phyloP scores from a whole-genome alignment of 2,329 filamentous ascomycete genomes.

The Paraphaeosphaeria minitans region DNA sequence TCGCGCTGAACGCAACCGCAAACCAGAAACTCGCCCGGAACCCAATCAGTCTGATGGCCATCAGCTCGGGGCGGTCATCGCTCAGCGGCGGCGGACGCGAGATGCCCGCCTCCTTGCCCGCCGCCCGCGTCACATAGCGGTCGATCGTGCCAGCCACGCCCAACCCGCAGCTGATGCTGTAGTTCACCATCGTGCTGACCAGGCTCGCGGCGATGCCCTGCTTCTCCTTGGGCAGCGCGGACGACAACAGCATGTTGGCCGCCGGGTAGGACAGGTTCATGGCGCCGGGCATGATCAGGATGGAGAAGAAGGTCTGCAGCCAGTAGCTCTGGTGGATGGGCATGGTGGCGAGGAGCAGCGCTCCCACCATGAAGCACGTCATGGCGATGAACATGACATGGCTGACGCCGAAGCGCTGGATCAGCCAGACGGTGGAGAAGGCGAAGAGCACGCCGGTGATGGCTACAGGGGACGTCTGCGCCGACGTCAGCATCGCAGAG shows the following conservation, averaged over 20 bases:
- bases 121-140: slow-evolving; percentile 17
- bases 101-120: slow-evolving; percentile 12
- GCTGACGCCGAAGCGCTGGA: slow-evolving; percentile 25
- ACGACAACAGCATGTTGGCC: slow-evolving; percentile 45
- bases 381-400: slow-evolving; percentile 37
- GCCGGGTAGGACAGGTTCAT: slow-evolving; percentile 49
- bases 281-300: slow-evolving; percentile 39
- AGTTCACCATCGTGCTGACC: slow-evolving; percentile 70
- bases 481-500: slow-evolving; percentile 30
- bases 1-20: slow-evolving; percentile 18
- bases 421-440: slow-evolving; percentile 32
- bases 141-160: slow-evolving; percentile 68
- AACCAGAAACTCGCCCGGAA: slow-evolving; percentile 24
- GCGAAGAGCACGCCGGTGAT: slow-evolving; percentile 35
- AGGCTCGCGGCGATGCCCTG: slow-evolving; percentile 61
- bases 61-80: slow-evolving; percentile 8
- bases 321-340: slow-evolving; percentile 50
- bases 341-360: slow-evolving; percentile 44
- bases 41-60: slow-evolving; percentile 17
- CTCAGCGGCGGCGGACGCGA: slow-evolving; percentile 12
- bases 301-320: slow-evolving; percentile 41
- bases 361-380: slow-evolving; percentile 39
- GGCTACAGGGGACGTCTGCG: slow-evolving; percentile 30
- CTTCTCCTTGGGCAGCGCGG: slow-evolving; percentile 47
- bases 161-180: slow-evolving; percentile 68